Percentiles rank a stretch among this genome's conserved stretches.
phyloP scores from a whole-genome alignment of 164 flowering plant genomes.

The Amborella trichopoda region DNA sequence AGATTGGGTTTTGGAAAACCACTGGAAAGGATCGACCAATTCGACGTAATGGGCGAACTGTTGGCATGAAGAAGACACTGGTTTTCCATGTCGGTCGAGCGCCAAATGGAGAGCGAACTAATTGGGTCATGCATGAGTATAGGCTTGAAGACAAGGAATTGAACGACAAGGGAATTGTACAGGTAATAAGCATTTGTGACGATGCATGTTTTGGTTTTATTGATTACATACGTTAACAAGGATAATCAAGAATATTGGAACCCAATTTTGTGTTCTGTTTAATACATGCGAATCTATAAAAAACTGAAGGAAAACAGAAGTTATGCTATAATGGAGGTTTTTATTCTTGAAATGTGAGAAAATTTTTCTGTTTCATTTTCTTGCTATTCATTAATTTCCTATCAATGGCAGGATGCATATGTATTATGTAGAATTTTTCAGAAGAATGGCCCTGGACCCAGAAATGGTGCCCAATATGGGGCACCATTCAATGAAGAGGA shows the following conservation, averaged over 20 bases:
- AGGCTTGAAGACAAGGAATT: conserved; percentile 40
- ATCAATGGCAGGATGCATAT: conserved; percentile 11
- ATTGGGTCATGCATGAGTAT: conserved; percentile 94
- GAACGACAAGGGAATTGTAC: conserved; percentile 21
- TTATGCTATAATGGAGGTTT: no score
- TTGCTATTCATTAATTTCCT: no score
- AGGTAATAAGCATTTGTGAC: no score
- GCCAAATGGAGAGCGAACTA: conserved; percentile 55
- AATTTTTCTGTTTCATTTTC: neutral
- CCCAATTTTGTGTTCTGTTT: no score
- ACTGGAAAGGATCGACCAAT: conserved; percentile 68
- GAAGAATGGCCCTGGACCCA: conserved; percentile 39
- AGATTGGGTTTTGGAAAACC: conserved; percentile 79
- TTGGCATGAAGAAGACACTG: conserved; percentile 78
- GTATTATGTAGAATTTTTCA: conserved; percentile 19
- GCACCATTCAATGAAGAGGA: conserved; percentile 52
- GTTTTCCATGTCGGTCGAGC: conserved; percentile 71
- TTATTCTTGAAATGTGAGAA: neutral
- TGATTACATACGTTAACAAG: no score
- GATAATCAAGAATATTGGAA: no score
- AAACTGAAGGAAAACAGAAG: no score
- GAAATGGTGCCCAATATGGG: conserved; percentile 50
- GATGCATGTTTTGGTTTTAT: no score
- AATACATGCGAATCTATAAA: no score
- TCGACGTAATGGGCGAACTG: conserved; percentile 11